Base-by-base conservation (phyloP, 768 basidiomycete species). In the Suillus variegatus region DNA sequence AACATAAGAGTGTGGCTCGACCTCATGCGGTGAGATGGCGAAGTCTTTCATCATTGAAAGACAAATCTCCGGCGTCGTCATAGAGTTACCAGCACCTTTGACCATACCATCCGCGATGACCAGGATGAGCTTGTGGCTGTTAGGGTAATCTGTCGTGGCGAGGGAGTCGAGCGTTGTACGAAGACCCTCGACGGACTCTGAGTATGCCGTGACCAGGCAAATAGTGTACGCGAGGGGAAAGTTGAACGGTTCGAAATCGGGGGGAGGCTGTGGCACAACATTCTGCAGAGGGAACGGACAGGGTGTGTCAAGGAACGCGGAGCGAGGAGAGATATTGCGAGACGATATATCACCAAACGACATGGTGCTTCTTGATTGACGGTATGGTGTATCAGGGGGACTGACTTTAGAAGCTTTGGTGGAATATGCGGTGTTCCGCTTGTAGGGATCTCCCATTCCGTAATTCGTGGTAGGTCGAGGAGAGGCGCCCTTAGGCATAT, bases 91-190 rank as follows among this genome's bases (percentile, higher is more conserved):
- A 35, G 89, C 90, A 72, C 97, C 97, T 81, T 94, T 94, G 74
- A 99, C 97, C 92, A 97, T 94, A 70, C 97, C 97, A 74, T 99
- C 97, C 54, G 94, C 94, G 68, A 99, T 96, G 73, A 99, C 91
- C 66, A 99, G 81, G 68, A 99, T 92, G 63, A 97, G 75, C 73
- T 99, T 99, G 82, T 99, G 97, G 69, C 91, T 93, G 79, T 98
- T 98, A 41, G 97, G 97, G 74, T 98, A 99, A 77, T 99, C 97
- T 38, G 97, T 98, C 4, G 97, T 99, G 8, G 96, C 95, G 49
- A 99, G 85, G 2, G 97, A 98, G 77, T 99, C 97, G n/a, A 99
- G 83, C 0, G 97, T 99, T 20, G 97, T 99, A 46, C 97, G 87
- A 2, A 99, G 82, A 80, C 97, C 97, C 76, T 97, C 96, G 25